A percentile compares a stretch with the other conserved stretches of the same genome.
phyloP scores from a whole-genome alignment of 2,329 filamentous ascomycete species.

The Epichloe brachyelytri region DNA sequence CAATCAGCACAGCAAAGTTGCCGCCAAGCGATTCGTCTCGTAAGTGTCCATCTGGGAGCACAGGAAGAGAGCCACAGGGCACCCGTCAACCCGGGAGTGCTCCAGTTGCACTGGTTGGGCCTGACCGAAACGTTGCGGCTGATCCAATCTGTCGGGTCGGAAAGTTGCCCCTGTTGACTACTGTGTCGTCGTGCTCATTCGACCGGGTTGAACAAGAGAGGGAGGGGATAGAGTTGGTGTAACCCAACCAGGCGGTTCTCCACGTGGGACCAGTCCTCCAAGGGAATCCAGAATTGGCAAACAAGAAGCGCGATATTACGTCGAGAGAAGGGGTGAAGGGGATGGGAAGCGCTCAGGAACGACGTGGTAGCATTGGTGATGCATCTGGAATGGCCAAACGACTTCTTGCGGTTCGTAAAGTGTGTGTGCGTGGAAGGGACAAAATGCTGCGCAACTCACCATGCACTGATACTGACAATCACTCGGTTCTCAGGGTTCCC shows the following conservation, averaged over 20 bases:
- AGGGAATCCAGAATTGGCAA: not conserved
- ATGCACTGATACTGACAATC: not conserved
- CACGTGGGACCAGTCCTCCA: slow-evolving; percentile 3
- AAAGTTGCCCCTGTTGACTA: not conserved
- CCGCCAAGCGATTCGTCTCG: not conserved
- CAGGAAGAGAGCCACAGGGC: not conserved
- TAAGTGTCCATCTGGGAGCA: not conserved
- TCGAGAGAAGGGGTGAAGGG: not conserved
- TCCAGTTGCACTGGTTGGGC: slow-evolving; percentile 2
- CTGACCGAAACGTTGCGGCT: slow-evolving; percentile 6
- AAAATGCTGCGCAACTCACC: not conserved
- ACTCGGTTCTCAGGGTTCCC: too few relatives aligned
- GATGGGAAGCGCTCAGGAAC: not conserved
- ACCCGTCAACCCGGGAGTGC: not conserved
- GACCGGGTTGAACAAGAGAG: not conserved
- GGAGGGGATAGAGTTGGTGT: slow-evolving; percentile 1
- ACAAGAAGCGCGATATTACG: not conserved
- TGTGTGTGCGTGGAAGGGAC: not conserved
- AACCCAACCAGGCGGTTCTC: slow-evolving; percentile 5
- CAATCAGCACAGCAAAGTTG: not conserved
- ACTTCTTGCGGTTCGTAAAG: not conserved
- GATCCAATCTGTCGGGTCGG: slow-evolving; percentile 8
- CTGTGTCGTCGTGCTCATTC: slow-evolving; percentile 1
- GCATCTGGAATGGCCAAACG: not conserved
- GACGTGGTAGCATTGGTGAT: too few relatives aligned